phyloP scores from a whole-genome alignment of 352 stramenopile species.

The Phytophthora pseudosyringae region DNA sequence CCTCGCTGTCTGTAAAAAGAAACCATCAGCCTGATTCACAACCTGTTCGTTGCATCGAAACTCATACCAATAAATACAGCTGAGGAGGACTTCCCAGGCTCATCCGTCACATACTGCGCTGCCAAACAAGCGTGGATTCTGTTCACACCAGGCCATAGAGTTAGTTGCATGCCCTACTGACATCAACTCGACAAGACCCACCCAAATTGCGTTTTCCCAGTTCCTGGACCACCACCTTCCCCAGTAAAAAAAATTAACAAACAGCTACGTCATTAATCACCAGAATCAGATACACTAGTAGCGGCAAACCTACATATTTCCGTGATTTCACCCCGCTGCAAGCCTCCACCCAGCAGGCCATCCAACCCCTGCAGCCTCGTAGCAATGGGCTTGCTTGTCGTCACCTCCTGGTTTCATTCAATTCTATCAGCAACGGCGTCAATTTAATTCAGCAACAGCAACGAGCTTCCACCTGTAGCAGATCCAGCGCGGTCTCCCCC shows the following conservation, averaged over 20 bases:
- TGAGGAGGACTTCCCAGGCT: constrained; percentile 24
- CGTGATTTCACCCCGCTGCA: constrained; percentile 74
- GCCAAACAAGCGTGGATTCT: constrained; percentile 79
- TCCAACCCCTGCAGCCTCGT: constrained; percentile 60
- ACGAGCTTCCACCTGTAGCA: constrained; percentile 45
- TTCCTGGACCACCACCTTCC: constrained; percentile 64
- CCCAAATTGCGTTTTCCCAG: constrained; percentile 83
- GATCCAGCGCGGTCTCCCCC: constrained; percentile 49
- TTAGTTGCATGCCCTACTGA: not conserved
- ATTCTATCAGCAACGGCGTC: not conserved
- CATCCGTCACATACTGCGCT: constrained; percentile 47
- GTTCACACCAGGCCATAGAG: not conserved
- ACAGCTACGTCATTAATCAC: not conserved
- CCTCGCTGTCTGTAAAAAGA: constrained; percentile 83
- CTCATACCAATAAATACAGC: constrained; percentile 70
- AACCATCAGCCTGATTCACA: not conserved
- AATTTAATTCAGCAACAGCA: not conserved
- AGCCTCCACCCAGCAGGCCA: constrained; percentile 63
- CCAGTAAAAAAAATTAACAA: not conserved
- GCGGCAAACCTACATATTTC: constrained; percentile 65
- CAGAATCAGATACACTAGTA: not conserved
- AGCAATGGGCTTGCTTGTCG: constrained; percentile 39
- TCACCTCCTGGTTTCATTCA: constrained; percentile 34
- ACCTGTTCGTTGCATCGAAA: not conserved
- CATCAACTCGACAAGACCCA: constrained; percentile 15